Conservation (phyloP, 352 stramenopile genomes). For the Blastocystis sp. region DNA sequence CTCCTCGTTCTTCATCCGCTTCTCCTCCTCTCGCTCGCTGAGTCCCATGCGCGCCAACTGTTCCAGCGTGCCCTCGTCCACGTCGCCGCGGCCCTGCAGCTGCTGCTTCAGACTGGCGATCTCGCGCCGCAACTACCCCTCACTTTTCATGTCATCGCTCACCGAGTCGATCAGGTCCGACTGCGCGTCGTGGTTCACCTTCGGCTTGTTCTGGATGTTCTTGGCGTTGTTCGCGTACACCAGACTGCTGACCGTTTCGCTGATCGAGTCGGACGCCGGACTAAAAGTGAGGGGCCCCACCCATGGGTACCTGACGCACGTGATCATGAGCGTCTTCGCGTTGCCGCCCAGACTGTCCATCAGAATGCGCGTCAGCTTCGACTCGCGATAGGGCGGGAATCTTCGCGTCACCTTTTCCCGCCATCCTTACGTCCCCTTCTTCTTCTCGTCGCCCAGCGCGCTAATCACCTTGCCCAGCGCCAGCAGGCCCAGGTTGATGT, state of each 20-base stretch:
- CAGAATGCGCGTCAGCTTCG: slow-evolving; percentile 83
- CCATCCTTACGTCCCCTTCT: slow-evolving; percentile 75
- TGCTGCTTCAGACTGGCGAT: slow-evolving; percentile 86
- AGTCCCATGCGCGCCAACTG: slow-evolving; percentile 8
- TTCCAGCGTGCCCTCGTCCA: slow-evolving; percentile 50
- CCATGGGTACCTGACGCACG: slow-evolving; percentile 78
- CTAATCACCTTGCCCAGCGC: slow-evolving; percentile 91
- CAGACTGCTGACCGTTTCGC: slow-evolving; percentile 94
- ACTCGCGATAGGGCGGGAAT: slow-evolving; percentile 85
- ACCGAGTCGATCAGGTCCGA: slow-evolving; percentile 88
- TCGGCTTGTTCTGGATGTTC: slow-evolving; percentile 97
- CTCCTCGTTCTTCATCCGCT: background rate
- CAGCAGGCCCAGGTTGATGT: slow-evolving; percentile 89
- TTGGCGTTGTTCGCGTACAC: slow-evolving; percentile 97
- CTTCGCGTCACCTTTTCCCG: slow-evolving; percentile 50
- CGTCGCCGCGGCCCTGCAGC: slow-evolving; percentile 70
- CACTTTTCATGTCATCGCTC: background rate
- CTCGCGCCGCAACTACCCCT: slow-evolving; percentile 86
- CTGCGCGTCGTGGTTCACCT: slow-evolving; percentile 96
- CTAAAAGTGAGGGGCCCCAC: slow-evolving; percentile 74
- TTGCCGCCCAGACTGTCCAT: slow-evolving; percentile 83
- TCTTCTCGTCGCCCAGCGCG: slow-evolving; percentile 84
- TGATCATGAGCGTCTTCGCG: slow-evolving; percentile 84
- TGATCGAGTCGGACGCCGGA: slow-evolving; percentile 80
- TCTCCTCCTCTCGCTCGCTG: background rate